Evolutionary conservation across 1,284 basidiomycete species (phyloP), one percentile per base, ranked within the genome.

Genomic region (Taiwanofungus camphoratus): DNA sequence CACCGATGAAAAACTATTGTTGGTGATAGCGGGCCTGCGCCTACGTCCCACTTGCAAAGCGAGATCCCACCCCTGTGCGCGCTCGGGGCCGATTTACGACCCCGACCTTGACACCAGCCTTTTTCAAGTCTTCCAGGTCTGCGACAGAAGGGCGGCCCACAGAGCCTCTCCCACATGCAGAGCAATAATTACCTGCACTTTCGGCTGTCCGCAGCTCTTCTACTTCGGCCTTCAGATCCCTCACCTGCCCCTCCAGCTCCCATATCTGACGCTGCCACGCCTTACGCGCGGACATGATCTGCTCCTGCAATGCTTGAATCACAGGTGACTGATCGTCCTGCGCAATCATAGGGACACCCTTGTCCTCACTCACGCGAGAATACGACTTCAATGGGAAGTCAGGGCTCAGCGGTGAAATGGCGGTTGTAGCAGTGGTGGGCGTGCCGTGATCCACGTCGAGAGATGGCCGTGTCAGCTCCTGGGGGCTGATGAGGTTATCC

Each of bases 181-280:
- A 66, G 59, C 86, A 88, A 44, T 73, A 76, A 21, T 65, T 65
- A 30, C 59, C 61, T 29, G 59, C 58, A 22, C 60, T 55, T 15
- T 66, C 67, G 5, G 56, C 60, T 15, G 63, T 60, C 35, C 74
- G 76, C 35, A 81, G 61, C 29, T 71, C 72, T 27, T 79, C 77
- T 22, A 88, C 60, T 59, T 87, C 80, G 16, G 73, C 68, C 54
- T 80, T 79, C 46, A 89, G 66, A 57, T 84, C 81, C 35, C 76
- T 71, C 38, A 90, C 73, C 57, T 86, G 82, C 13, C 76, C 76
- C 58, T 85, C 85, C 41, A 89, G 65, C 55, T 87, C 86, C 77
- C 74, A 81, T 37, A 86, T 71, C 52, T 86, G 81, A 37, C 71
- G 71, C 54, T 84, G 80, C 79, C 80, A 86, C 19, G 71, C 74